Percentiles rank a stretch among this genome's conserved stretches.
Conservation (phyloP, 2,329 filamentous ascomycete genomes). For the Aspergillus sp. region DNA sequence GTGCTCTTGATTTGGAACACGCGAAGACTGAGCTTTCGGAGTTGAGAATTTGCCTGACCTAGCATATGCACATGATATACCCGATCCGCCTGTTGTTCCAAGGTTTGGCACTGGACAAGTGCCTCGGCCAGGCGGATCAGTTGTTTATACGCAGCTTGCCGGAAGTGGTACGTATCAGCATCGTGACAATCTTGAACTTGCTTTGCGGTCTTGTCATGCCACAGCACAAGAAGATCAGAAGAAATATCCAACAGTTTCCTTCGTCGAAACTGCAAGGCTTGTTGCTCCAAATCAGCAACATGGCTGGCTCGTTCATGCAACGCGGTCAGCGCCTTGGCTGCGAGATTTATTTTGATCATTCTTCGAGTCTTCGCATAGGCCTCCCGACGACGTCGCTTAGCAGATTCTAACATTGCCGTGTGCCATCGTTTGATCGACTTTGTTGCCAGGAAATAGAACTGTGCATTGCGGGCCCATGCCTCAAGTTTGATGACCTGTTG, state of each 20-base stretch:
- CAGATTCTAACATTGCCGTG: slow-evolving; percentile 47
- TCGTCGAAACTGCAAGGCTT: slow-evolving; percentile 37
- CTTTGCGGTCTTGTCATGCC: slow-evolving; percentile 41
- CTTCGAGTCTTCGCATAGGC: slow-evolving; percentile 55
- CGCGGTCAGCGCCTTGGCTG: slow-evolving; percentile 37
- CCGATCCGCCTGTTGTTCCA: slow-evolving; percentile 45
- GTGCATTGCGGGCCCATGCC: slow-evolving; percentile 53
- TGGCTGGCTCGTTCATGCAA: slow-evolving; percentile 37
- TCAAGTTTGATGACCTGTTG: slow-evolving; percentile 48
- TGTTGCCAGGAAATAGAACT: slow-evolving; percentile 55
- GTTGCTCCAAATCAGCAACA: slow-evolving; percentile 36
- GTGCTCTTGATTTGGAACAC: slow-evolving; percentile 54
- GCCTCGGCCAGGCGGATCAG: slow-evolving; percentile 37
- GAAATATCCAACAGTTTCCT: slow-evolving; percentile 32
- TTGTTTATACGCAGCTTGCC: slow-evolving; percentile 36
- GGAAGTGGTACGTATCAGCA: slow-evolving; percentile 37
- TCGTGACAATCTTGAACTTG: slow-evolving; percentile 33
- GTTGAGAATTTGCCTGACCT: slow-evolving; percentile 43
- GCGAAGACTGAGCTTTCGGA: slow-evolving; percentile 58
- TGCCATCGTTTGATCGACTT: slow-evolving; percentile 52
- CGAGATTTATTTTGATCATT: slow-evolving; percentile 54
- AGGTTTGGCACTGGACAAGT: slow-evolving; percentile 29
- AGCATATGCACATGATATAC: slow-evolving; percentile 48
- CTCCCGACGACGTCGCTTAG: slow-evolving; percentile 53
- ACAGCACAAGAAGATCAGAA: slow-evolving; percentile 38